Evolutionary conservation across 805 yeast species (phyloP).

Genomic region (Candida tallmaniae): DNA sequence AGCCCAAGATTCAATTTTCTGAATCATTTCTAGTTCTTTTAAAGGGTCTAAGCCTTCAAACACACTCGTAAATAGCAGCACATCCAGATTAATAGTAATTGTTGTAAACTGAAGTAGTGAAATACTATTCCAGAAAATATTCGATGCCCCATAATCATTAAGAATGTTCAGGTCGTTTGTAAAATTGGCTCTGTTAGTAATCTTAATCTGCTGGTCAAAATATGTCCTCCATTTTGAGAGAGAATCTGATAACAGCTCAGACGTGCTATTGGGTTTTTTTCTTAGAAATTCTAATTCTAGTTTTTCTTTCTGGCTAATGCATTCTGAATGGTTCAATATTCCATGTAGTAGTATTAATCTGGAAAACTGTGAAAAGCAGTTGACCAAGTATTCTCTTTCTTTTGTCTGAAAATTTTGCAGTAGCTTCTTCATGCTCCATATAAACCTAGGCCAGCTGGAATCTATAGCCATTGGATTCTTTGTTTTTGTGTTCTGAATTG

Average conservation of each 20-base stretch:
- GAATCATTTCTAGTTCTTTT: not conserved
- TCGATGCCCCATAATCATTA: constrained; percentile 29
- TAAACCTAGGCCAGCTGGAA: not conserved
- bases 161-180: constrained; percentile 6
- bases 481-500: constrained; percentile 2
- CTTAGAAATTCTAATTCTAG: not conserved
- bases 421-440: not conserved
- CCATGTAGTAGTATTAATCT: constrained; percentile 36
- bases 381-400: constrained; percentile 26
- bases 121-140: constrained; percentile 29
- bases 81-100: constrained; percentile 22
- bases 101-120: constrained; percentile 20
- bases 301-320: constrained; percentile 20
- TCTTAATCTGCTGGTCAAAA: constrained; percentile 29
- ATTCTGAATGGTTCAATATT: constrained; percentile 26
- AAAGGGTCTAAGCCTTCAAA: not conserved
- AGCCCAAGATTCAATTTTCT: not conserved
- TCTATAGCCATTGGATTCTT: constrained; percentile 20
- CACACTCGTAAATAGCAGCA: constrained; percentile 11
- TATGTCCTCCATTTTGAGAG: constrained; percentile 32
- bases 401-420: constrained; percentile 21
- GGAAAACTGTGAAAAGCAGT: constrained; percentile 34
- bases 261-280: constrained; percentile 21
- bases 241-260: constrained; percentile 31
- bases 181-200: constrained; percentile 12